Base-by-base conservation (phyloP, 495 filamentous ascomycete species). In the Xylaria grammica region DNA sequence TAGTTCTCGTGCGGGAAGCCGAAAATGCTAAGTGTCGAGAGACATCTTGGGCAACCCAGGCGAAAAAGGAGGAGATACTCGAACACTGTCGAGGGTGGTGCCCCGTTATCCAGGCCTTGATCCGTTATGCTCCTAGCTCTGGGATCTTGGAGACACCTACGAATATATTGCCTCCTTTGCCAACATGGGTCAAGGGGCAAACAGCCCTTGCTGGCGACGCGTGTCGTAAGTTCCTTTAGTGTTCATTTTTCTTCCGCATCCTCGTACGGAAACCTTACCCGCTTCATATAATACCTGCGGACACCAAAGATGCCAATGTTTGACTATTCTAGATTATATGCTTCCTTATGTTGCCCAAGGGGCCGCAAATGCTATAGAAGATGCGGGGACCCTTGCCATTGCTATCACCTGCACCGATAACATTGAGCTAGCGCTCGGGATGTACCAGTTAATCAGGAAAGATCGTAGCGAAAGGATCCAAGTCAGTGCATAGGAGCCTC, bases 361-460 rank as follows among this genome's bases (percentile, higher is more conserved):
- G 7, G 71, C 65, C 15, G 69, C 69, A 1, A 65, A 72, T 59
- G 71, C 71, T 9, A 61, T 74, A 24, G 69, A 74, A 62, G 71
- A 74, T 34, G 71, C 69, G 7, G 69, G 24, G 4, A 34, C 34
- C 1, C 30, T 73, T n/a, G 50, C 67, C 13, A 51, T 48, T n/a
- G 52, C 65, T 36, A 55, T 72, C 46, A 32, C 65, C 8, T 55
- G 38, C 13, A 50, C 40, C 11, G 60, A 59, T 3, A 20, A 50
- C 3, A 58, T 74, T 11, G 27, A 52, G 3, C 11, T 40, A 2
- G 71, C 71, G 17, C 55, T 74, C 7, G 49, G 63, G 44, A 19
- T 65, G 13, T 74, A 72, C 32, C 66, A 72, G 32, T 26, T 13
- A 1, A 65, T 59, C 22, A 36, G 71, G n/a, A 66, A 72, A 30